phyloP scores from a whole-genome alignment of 352 stramenopile genomes.

The Globisporangium takayamanum region DNA sequence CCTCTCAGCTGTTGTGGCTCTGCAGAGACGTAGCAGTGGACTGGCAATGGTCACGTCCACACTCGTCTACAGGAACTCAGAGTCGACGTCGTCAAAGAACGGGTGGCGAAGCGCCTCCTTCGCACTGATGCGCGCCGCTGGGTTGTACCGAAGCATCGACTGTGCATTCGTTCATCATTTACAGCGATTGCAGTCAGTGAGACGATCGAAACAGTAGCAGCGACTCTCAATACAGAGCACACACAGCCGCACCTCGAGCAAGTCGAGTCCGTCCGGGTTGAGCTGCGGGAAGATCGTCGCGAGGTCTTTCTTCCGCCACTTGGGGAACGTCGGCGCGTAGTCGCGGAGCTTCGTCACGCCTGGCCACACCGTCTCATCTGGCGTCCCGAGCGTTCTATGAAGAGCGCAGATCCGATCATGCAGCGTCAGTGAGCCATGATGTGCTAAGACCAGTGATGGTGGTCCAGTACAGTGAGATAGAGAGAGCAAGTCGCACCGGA shows the following conservation, averaged over 20 bases:
- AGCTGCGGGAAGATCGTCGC: conserved; percentile 55
- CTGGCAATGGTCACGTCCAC: background rate
- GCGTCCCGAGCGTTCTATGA: conserved; percentile 90
- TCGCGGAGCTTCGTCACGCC: conserved; percentile 95
- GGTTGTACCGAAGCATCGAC: conserved; percentile 76
- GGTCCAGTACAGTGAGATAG: background rate
- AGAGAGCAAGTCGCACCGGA: conserved; percentile 29
- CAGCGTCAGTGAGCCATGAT: background rate
- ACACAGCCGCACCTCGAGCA: conserved; percentile 41
- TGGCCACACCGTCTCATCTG: conserved; percentile 94
- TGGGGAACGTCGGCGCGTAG: conserved; percentile 93
- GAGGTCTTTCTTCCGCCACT: conserved; percentile 91
- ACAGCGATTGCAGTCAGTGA: background rate
- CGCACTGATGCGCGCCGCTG: conserved; percentile 59
- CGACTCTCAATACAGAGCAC: background rate
- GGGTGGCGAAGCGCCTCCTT: conserved; percentile 79
- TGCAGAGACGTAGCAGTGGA: no score
- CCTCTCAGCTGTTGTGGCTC: no score
- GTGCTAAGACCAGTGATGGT: background rate
- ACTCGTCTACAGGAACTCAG: conserved; percentile 48
- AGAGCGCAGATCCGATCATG: background rate
- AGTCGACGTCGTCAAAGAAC: conserved; percentile 81
- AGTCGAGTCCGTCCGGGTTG: conserved; percentile 43
- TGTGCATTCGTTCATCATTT: conserved; percentile 6
- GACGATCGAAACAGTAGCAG: background rate